Evolutionary conservation across 208 protist species (phyloP).

Genomic region (Leishmania gerbilli): DNA sequence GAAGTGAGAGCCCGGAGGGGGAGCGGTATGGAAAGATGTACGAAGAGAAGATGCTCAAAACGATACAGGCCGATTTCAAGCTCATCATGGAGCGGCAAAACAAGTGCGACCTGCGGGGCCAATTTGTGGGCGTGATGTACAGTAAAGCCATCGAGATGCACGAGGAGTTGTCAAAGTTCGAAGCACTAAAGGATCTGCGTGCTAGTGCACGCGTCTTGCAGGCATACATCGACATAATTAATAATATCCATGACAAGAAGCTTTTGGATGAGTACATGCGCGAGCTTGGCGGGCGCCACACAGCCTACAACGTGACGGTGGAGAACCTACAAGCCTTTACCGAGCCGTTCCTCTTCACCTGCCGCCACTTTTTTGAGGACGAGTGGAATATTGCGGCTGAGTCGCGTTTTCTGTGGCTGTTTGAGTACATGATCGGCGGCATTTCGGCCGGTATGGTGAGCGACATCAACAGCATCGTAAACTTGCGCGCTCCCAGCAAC

Average conservation of each 20-base stretch:
- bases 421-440: slow-evolving; percentile 50
- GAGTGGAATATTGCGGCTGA: slow-evolving; percentile 78
- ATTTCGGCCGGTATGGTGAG: slow-evolving; percentile 52
- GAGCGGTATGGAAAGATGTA: slow-evolving; percentile 54
- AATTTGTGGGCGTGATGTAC: slow-evolving; percentile 74
- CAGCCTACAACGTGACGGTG: slow-evolving; percentile 53
- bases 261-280: slow-evolving; percentile 48
- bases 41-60: slow-evolving; percentile 44
- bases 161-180: slow-evolving; percentile 56
- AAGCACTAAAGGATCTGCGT: slow-evolving; percentile 59
- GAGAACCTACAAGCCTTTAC: slow-evolving; percentile 51
- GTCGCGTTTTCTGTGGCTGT: slow-evolving; percentile 56
- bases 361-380: slow-evolving; percentile 63
- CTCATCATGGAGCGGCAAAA: slow-evolving; percentile 53
- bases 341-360: slow-evolving; percentile 75
- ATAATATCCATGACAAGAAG: slow-evolving; percentile 44
- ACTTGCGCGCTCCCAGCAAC: slow-evolving; percentile 44
- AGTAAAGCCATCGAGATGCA: slow-evolving; percentile 71
- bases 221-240: slow-evolving; percentile 48
- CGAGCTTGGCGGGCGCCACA: slow-evolving; percentile 62
- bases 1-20: slow-evolving; percentile 51
- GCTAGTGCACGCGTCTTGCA: slow-evolving; percentile 53
- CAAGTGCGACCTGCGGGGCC: slow-evolving; percentile 42
- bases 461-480: slow-evolving; percentile 45
- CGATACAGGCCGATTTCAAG: slow-evolving; percentile 64